Percentiles rank a stretch among this genome's conserved stretches.
These are phyloP conservation scores for Acanthamoeba castellanii DNA, from an alignment of 208 protist species.

Conservation along the genomic window DNA sequence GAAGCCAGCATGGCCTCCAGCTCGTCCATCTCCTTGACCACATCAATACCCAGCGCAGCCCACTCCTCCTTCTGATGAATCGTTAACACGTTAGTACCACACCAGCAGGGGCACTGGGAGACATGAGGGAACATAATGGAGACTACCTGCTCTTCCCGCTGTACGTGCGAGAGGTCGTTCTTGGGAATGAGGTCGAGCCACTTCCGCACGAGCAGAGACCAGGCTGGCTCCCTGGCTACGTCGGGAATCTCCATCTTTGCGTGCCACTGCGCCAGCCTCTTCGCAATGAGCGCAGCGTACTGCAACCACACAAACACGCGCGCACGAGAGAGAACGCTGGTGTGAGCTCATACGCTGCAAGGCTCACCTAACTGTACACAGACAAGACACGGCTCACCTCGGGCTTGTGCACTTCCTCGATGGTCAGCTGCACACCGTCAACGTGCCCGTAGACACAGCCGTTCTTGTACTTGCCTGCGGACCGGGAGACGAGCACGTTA, in stretches of 20 bases:
- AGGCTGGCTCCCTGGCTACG: neutral
- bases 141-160: neutral
- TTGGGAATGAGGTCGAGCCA: slow-evolving; percentile 16
- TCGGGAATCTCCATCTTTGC: slow-evolving; percentile 2
- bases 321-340: neutral
- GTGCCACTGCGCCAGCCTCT: slow-evolving; percentile 12
- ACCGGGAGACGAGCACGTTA: no score
- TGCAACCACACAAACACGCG: neutral
- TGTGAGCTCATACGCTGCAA: neutral
- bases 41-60: slow-evolving; percentile 25
- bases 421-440: slow-evolving; percentile 9
- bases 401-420: slow-evolving; percentile 19
- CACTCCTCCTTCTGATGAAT: neutral
- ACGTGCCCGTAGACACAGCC: slow-evolving; percentile 62
- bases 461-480: slow-evolving; percentile 38
- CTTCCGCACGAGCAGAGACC: neutral
- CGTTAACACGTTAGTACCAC: neutral
- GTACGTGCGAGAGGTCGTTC: slow-evolving; percentile 1
- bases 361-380: neutral
- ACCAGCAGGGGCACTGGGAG: neutral
- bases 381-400: neutral
- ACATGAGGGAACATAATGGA: neutral
- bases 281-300: slow-evolving; percentile 22
- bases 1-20: neutral
- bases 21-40: slow-evolving; percentile 13